Base-by-base conservation (phyloP, 75 land plant genomes). In the Pseudotsuga menziesii region DNA sequence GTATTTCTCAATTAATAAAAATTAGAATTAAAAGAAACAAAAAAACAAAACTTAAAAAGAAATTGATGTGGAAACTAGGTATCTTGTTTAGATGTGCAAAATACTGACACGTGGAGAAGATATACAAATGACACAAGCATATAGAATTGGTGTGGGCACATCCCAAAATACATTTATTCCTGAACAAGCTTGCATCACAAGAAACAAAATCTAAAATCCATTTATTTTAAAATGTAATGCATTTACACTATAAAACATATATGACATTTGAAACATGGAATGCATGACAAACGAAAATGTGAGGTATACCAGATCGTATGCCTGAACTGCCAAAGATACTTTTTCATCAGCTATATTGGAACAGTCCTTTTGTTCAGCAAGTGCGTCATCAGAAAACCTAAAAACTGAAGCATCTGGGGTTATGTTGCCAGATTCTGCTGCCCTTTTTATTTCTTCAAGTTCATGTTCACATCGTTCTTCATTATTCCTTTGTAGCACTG, bases 321-420 rank as follows among this genome's bases (percentile, higher is more conserved):
- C 90, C 63, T 86, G 88, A 76, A 77, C 58, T 22, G 98, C 98
- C 81, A 95, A 78, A 19, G 91, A 74, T 69, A 95, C 92, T 72
- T 95, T 95, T 76, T 95, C 97, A 81, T 95, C 92, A 35, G 96
- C 93, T 80, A 95, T 91, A 58, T 86, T 77, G 23, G 88, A 79
- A 73, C 89, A 86, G 35, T 85, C 89, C 77, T 88, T 94, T 60
- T 89, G 93, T 74, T 89, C 90, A 61, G 88, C 86, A 66, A 83
- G 83, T 32, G 90, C 90, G 9, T 88, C 93, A 76, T 86, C 87
- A 8, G 96, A 88, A 81, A 89, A 91, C 80, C 82, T 88, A 26
- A 86, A 67, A 27, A 74, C 86, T 61, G 90, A 80, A 60, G 85
- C 41, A 77, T 92, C 86, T 44, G 93, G 83, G 12, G 89, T 79